Base-by-base conservation (phyloP, 83 land plant genomes). In the Diphasiastrum complanatum region DNA sequence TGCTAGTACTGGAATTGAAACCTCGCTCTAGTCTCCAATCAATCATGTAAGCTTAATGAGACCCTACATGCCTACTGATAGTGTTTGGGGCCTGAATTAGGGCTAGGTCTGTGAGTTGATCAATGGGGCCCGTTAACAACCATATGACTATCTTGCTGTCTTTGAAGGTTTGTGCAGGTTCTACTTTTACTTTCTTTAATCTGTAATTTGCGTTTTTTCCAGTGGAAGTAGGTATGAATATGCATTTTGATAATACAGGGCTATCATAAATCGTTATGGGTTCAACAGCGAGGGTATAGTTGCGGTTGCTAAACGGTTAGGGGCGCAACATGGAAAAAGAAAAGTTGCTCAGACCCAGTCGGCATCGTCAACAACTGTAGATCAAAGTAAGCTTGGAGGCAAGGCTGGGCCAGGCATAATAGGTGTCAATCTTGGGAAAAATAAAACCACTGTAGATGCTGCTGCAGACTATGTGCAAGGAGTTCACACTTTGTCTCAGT, bases 401-500 rank as follows among this genome's bases (percentile, higher is more conserved):
- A 93, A 83, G 67, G 89, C 96, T 61, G 96, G 98, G 20, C 85
- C 96, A 65, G 98, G 98, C 20, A 83, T 93, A 61, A 70, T 93
- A 37, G 98, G 98, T 36, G 98, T 93, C 16, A 93, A 93, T 64
- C 61, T 93, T 63, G 98, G 95, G 48, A 93, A 89, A 76, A 93
- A 93, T 47, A 93, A 93, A 79, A 74, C 80, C 48, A 89, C 79
- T 78, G 88, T 85, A 75, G 98, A 93, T 81, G 96, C 98, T 47
- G 81, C 86, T 37, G 83, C 91, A 33, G 98, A 93, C 60, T 93
- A 93, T 81, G 96, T 89, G 25, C 96, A 93, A 76, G 98, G 96
- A 35, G 98, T 93, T 49, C 98, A 93, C 75, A 81, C 98, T 28
- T 71, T 93, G 71, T 93, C 98, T 10, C 98, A 93, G 68, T 93